phyloP scores from a whole-genome alignment of 108 stramenopile species.

The Pseudonitzschia multistriata region DNA sequence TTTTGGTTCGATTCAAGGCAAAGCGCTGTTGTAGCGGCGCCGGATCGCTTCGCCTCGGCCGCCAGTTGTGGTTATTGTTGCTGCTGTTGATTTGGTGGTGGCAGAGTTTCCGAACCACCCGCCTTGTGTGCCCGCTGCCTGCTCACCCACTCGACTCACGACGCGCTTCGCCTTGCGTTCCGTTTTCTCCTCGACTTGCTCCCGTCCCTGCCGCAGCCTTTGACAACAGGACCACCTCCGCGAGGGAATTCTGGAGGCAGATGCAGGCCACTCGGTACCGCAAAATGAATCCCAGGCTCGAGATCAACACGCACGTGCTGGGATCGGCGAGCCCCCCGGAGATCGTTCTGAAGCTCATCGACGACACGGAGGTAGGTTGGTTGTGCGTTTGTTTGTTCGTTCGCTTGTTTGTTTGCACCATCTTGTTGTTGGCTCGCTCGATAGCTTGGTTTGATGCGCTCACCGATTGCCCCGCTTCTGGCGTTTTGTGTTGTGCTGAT shows the following conservation, averaged over 20 bases:
- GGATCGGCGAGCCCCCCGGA: slow-evolving; percentile 52
- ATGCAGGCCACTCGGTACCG: slow-evolving; percentile 52
- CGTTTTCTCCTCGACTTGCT: background rate
- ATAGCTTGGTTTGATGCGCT: too few species aligned
- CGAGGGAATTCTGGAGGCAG: slow-evolving; percentile 75
- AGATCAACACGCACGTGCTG: slow-evolving; percentile 49
- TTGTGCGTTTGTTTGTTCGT: background rate
- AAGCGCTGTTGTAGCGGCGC: too few species aligned
- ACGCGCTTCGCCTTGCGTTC: too few species aligned
- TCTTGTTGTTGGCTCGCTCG: too few species aligned
- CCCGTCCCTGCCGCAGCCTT: slow-evolving; percentile 41
- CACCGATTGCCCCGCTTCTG: background rate
- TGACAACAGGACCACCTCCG: slow-evolving; percentile 65
- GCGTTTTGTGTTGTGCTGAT: background rate
- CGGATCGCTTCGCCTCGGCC: too few species aligned
- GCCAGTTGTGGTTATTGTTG: too few species aligned
- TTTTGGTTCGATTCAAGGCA: background rate
- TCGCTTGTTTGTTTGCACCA: too few species aligned
- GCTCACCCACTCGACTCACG: too few species aligned
- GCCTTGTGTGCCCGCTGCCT: too few species aligned
- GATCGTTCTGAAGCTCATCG: slow-evolving; percentile 63
- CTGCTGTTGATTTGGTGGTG: too few species aligned
- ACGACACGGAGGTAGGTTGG: slow-evolving; percentile 54
- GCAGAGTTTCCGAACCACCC: too few species aligned
- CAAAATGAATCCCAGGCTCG: slow-evolving; percentile 64